These are phyloP conservation scores for Earliella scabrosa DNA, from an alignment of 1,284 basidiomycete species.

Conservation along the genomic window DNA sequence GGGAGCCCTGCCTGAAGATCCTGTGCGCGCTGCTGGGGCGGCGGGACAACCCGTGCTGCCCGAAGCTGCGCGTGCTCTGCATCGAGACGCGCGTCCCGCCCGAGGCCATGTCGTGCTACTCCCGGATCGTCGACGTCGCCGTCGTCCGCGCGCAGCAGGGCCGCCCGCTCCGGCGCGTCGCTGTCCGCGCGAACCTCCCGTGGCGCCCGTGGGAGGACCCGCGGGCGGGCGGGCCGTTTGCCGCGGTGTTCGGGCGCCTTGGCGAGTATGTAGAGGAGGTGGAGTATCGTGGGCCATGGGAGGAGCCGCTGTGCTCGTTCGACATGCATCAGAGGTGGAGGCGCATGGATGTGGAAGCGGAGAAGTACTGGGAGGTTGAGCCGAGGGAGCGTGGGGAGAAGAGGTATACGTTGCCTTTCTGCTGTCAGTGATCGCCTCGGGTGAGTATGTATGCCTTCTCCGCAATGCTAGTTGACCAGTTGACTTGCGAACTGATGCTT, in stretches of 20 bases:
- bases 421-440: too few species aligned
- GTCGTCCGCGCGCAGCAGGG: not conserved
- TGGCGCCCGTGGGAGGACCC: slow-evolving; percentile 1
- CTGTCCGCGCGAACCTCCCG: not conserved
- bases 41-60: not conserved
- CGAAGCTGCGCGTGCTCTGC: not conserved
- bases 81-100: not conserved
- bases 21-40: not conserved
- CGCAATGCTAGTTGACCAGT: too few species aligned
- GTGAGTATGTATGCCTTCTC: too few species aligned
- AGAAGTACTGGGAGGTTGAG: not conserved
- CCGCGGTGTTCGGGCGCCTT: not conserved
- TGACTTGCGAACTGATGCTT: too few species aligned
- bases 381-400: not conserved
- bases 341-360: not conserved
- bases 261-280: not conserved
- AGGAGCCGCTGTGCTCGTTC: not conserved
- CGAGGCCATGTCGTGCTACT: not conserved
- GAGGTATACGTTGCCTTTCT: too few species aligned
- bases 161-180: not conserved
- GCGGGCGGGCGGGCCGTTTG: not conserved
- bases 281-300: not conserved
- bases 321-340: not conserved
- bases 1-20: not conserved
- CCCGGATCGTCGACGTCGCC: not conserved